A percentile compares a stretch with the other conserved stretches of the same genome.
These are phyloP conservation scores for Coprinellus micaceus DNA, from an alignment of 768 basidiomycete genomes.

Conservation along the genomic window DNA sequence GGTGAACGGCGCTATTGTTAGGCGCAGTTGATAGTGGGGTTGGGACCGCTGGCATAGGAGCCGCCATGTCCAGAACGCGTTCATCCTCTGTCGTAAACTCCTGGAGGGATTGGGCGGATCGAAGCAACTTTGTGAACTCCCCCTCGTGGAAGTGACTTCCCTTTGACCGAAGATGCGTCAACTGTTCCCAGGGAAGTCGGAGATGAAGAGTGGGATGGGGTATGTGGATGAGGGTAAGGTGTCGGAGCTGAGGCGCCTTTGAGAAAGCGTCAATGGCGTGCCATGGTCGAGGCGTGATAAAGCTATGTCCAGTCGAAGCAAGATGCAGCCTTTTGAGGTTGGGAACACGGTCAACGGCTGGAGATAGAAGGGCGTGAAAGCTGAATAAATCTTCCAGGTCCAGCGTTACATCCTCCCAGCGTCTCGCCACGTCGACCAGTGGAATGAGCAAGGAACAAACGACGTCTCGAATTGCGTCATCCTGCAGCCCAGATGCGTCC, in stretches of 20 bases:
- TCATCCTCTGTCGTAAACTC: constrained; percentile 19
- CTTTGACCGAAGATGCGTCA: constrained; percentile 17
- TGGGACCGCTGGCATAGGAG: constrained; percentile 10
- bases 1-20: constrained; percentile 5
- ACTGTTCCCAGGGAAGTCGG: constrained; percentile 21
- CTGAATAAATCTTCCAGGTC: constrained; percentile 11
- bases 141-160: constrained; percentile 19
- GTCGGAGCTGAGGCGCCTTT: constrained; percentile 17
- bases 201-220: constrained; percentile 17
- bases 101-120: constrained; percentile 11
- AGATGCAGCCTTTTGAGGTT: constrained; percentile 16
- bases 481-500: background rate
- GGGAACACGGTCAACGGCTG: constrained; percentile 11
- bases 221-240: constrained; percentile 13
- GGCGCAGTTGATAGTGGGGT: background rate
- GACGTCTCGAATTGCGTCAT: background rate
- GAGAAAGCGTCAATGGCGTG: constrained; percentile 18
- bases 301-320: constrained; percentile 3
- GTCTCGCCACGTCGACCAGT: constrained; percentile 15
- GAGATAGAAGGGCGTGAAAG: constrained; percentile 12
- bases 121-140: constrained; percentile 21
- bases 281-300: constrained; percentile 1
- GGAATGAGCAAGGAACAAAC: constrained; percentile 9
- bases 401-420: constrained; percentile 20
- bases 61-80: constrained; percentile 19